Conservation (phyloP, 2,329 filamentous ascomycete genomes). For the Alternaria brassicicola region DNA sequence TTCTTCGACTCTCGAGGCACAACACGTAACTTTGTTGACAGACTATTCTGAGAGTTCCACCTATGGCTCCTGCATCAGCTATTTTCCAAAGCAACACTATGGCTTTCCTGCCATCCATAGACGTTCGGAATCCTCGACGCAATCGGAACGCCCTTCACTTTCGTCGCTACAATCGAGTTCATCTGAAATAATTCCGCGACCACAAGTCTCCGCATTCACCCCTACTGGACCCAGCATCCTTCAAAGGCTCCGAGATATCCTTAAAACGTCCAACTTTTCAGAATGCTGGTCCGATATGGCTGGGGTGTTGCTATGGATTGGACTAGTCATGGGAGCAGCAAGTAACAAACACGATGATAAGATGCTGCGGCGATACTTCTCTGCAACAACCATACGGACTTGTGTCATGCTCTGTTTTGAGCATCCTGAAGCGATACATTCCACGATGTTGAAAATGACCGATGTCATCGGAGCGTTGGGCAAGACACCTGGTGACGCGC, state of each 20-base stretch:
- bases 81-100: not conserved
- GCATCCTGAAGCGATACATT: slow-evolving; percentile 40
- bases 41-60: slow-evolving; percentile 21
- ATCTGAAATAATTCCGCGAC: not conserved
- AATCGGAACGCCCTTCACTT: slow-evolving; percentile 10
- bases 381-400: slow-evolving; percentile 39
- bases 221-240: slow-evolving; percentile 26
- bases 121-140: slow-evolving; percentile 12
- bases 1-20: slow-evolving; percentile 20
- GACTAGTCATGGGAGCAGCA: slow-evolving; percentile 42
- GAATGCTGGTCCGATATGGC: slow-evolving; percentile 47
- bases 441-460: slow-evolving; percentile 36
- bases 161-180: slow-evolving; percentile 18
- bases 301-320: slow-evolving; percentile 48
- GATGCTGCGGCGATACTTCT: slow-evolving; percentile 38
- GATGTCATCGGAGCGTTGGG: slow-evolving; percentile 29
- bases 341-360: slow-evolving; percentile 30
- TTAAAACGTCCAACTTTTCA: slow-evolving; percentile 41
- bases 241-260: slow-evolving; percentile 25
- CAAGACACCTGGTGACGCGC: not conserved
- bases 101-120: slow-evolving; percentile 15
- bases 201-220: slow-evolving; percentile 1
- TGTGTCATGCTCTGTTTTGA: slow-evolving; percentile 46
- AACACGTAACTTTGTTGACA: slow-evolving; percentile 29
- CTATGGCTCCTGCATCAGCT: slow-evolving; percentile 15